These are phyloP conservation scores for Calonectria henricotiae DNA, from an alignment of 2,329 filamentous ascomycete genomes.

Conservation along the genomic window DNA sequence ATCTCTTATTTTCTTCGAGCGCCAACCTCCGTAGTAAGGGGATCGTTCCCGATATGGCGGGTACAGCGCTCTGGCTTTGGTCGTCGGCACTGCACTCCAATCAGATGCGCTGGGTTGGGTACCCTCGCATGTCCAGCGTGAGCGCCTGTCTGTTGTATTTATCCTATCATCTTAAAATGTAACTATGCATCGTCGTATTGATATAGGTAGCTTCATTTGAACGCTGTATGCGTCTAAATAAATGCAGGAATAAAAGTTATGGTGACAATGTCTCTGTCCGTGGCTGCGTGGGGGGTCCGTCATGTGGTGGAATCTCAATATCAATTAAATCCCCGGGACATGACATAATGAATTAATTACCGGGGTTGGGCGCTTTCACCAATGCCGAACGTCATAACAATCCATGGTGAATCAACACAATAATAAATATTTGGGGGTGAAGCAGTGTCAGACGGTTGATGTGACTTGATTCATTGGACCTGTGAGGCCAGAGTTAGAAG, in stretches of 20 bases:
- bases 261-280: background rate
- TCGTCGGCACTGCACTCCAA: background rate
- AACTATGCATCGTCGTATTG: background rate
- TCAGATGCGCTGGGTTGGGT: background rate
- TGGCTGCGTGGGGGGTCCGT: background rate
- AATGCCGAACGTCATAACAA: background rate
- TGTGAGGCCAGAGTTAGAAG: background rate
- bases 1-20: too few relatives aligned
- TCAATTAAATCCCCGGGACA: conserved; percentile 11
- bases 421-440: background rate
- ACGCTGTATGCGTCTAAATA: background rate
- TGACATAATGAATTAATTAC: conserved; percentile 23
- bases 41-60: background rate
- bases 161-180: background rate
- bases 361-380: background rate
- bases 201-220: background rate
- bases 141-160: background rate
- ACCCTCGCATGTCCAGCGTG: background rate
- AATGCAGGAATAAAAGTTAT: background rate
- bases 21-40: background rate
- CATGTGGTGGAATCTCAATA: background rate
- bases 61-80: background rate
- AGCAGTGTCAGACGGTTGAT: background rate
- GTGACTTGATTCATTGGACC: background rate
- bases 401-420: background rate